Percentiles rank a stretch among this genome's conserved stretches.
These are phyloP conservation scores for Meyerozyma elateridarum DNA, from an alignment of 1,139 yeast genomes.

Conservation along the genomic window DNA sequence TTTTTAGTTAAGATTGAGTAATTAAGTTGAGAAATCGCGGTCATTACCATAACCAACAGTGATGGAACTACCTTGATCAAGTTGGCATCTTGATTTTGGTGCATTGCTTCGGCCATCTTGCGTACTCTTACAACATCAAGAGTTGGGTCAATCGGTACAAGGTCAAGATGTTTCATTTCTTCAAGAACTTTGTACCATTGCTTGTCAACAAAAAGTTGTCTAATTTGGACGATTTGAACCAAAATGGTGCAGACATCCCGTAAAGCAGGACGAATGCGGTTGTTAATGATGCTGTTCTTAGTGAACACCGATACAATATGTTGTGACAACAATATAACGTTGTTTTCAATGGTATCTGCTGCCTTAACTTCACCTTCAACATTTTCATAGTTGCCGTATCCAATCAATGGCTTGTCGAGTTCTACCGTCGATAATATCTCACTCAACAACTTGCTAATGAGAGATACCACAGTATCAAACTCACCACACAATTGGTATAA, in stretches of 20 bases:
- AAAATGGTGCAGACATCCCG: constrained; percentile 63
- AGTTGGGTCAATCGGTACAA: constrained; percentile 56
- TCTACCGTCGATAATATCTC: constrained; percentile 75
- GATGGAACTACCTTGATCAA: constrained; percentile 78
- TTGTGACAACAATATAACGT: constrained; percentile 53
- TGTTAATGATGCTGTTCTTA: constrained; percentile 46
- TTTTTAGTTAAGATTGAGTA: constrained; percentile 43
- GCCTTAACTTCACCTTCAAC: constrained; percentile 17
- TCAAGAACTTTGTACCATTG: constrained; percentile 62
- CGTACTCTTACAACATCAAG: constrained; percentile 35
- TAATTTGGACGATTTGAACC: constrained; percentile 61
- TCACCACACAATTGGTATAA: constrained; percentile 88
- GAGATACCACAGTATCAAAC: constrained; percentile 74
- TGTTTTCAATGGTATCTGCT: constrained; percentile 36
- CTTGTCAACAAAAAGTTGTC: constrained; percentile 53
- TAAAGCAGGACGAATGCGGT: constrained; percentile 39
- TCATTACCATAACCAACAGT: constrained; percentile 76
- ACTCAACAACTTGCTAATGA: constrained; percentile 74
- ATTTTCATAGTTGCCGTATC: constrained; percentile 32
- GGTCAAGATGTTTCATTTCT: constrained; percentile 52
- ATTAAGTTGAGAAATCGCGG: constrained; percentile 62
- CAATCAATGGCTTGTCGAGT: constrained; percentile 55
- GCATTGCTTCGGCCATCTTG: constrained; percentile 38
- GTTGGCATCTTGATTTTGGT: constrained; percentile 58
- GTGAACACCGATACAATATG: constrained; percentile 52